phyloP scores from a whole-genome alignment of 1,139 yeast genomes.

The Nakaseomyces glabratus region DNA sequence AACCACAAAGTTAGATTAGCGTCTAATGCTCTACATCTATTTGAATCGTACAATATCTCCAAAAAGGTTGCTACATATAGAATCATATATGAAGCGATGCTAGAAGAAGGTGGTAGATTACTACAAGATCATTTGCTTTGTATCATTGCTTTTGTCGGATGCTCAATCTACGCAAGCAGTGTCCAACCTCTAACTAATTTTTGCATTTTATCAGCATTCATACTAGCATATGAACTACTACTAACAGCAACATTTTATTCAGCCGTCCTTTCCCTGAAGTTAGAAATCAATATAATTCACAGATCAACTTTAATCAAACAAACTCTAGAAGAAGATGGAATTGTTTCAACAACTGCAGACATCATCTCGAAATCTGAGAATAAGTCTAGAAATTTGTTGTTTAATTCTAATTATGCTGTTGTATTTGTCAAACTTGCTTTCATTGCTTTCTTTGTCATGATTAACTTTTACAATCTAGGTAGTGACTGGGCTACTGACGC shows the following conservation, averaged over 20 bases:
- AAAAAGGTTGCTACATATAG: constrained; percentile 30
- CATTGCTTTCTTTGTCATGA: constrained; percentile 57
- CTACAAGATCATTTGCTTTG: constrained; percentile 76
- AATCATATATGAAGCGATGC: constrained; percentile 48
- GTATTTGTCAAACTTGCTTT: constrained; percentile 57
- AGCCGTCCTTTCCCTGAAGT: constrained; percentile 77
- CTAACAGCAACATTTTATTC: constrained; percentile 77
- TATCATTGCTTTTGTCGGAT: constrained; percentile 59
- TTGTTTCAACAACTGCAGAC: constrained; percentile 65
- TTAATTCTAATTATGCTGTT: constrained; percentile 37
- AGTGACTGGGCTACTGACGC: constrained; percentile 61
- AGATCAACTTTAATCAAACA: constrained; percentile 71
- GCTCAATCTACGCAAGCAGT: constrained; percentile 62
- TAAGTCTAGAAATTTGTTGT: constrained; percentile 19
- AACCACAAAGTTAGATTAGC: constrained; percentile 79
- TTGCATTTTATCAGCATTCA: constrained; percentile 67
- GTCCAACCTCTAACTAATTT: constrained; percentile 74
- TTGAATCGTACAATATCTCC: constrained; percentile 29
- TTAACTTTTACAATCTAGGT: constrained; percentile 68
- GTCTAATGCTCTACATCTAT: constrained; percentile 34
- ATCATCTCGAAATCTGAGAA: constrained; percentile 49
- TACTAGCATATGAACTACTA: constrained; percentile 63
- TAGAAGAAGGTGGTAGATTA: constrained; percentile 58
- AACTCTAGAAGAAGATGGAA: constrained; percentile 91
- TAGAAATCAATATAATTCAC: constrained; percentile 84